Percentiles rank a stretch among this genome's conserved stretches.
Conservation (phyloP, 768 basidiomycete genomes). For the Cantharellus anzutake region DNA sequence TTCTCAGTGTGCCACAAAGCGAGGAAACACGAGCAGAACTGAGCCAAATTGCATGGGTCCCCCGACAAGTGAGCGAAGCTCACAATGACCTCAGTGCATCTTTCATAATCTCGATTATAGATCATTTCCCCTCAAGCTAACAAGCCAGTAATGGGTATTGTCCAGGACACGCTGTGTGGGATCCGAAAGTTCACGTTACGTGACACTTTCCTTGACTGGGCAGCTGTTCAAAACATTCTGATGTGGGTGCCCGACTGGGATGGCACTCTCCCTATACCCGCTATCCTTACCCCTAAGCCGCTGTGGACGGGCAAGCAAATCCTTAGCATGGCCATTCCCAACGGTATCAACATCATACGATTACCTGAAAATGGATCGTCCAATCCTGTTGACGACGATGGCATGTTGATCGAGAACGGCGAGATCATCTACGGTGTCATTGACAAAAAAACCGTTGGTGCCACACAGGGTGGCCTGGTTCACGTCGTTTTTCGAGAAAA, state of each 20-base stretch:
- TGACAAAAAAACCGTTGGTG: conserved; percentile 98
- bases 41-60: conserved; percentile 97
- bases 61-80: conserved; percentile 52
- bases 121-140: conserved; percentile 99
- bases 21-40: conserved; percentile 97
- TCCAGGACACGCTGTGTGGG: conserved; percentile 96
- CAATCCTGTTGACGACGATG: conserved; percentile 78
- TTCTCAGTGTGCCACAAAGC: conserved; percentile 77
- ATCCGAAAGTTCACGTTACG: conserved; percentile 93
- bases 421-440: conserved; percentile 90
- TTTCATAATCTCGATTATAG: conserved; percentile 21
- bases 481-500: conserved; percentile 97
- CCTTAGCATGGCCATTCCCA: conserved; percentile 76
- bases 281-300: conserved; percentile 91
- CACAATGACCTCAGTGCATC: not conserved
- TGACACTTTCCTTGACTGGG: conserved; percentile 91
- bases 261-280: conserved; percentile 76
- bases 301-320: conserved; percentile 98
- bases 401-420: conserved; percentile 91
- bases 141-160: conserved; percentile 99
- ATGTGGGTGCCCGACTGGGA: conserved; percentile 99
- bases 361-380: conserved; percentile 59
- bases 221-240: conserved; percentile 88
- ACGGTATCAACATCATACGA: conserved; percentile 84
- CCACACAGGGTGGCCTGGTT: conserved; percentile 81